Percentiles rank a stretch among this genome's conserved stretches.
Conservation (phyloP, 495 filamentous ascomycete species). For the Lentithecium fluviatile region DNA sequence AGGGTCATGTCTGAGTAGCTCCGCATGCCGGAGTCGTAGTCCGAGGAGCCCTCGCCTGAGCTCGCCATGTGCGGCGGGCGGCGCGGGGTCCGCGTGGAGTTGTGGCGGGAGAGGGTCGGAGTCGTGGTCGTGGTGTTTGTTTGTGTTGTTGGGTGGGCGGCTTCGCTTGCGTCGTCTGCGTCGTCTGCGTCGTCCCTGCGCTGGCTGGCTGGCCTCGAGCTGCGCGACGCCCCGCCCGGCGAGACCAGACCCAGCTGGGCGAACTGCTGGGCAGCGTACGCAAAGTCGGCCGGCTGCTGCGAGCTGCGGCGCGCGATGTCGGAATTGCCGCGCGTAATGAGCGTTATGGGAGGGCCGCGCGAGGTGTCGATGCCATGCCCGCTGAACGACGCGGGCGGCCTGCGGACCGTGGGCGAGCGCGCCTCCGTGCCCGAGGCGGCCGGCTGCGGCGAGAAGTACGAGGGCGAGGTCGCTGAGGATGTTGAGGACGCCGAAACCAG, state of each 20-base stretch:
- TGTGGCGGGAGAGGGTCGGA: conserved; percentile 24
- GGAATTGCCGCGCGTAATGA: conserved; percentile 45
- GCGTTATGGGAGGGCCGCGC: conserved; percentile 48
- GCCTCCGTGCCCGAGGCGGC: conserved; percentile 38
- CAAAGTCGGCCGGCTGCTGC: conserved; percentile 27
- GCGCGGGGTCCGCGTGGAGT: conserved; percentile 3
- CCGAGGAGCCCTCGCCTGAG: conserved; percentile 30
- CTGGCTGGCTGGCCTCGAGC: conserved; percentile 6
- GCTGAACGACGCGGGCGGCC: conserved; percentile 47
- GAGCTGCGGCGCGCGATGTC: conserved; percentile 30
- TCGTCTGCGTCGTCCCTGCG: conserved; percentile 10
- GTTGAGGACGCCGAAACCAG: conserved; percentile 16
- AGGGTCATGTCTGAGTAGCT: conserved; percentile 19
- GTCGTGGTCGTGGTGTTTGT: conserved; percentile 25
- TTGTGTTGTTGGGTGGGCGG: conserved; percentile 5
- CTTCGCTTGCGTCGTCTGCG: conserved; percentile 1
- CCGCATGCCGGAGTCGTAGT: conserved; percentile 30
- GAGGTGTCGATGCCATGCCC: conserved; percentile 49
- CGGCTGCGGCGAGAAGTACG: conserved; percentile 42
- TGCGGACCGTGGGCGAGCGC: conserved; percentile 38
- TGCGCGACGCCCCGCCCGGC: conserved; percentile 14
- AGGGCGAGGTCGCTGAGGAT: conserved; percentile 24
- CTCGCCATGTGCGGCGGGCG: conserved; percentile 30
- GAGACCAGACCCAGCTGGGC: conserved; percentile 25
- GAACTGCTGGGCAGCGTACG: conserved; percentile 32